Evolutionary conservation across 257 asterid species (phyloP), one percentile per base, ranked within the genome.

Genomic region (Solanum chiquidenum): DNA sequence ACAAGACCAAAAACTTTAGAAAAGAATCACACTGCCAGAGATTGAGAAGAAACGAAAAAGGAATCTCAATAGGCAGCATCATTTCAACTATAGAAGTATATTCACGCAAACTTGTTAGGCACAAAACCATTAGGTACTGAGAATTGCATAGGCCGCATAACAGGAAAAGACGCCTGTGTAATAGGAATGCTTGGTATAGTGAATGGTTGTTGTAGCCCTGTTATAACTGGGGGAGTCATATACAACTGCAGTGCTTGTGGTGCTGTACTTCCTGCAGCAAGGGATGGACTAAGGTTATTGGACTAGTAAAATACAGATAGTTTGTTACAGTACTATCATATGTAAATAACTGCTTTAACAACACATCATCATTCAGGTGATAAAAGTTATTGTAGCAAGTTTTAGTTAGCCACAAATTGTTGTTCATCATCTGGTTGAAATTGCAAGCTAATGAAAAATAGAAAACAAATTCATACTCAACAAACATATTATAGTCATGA

Each of bases 181-280:
- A 91, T 87, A 9, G 96, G 96, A 90, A 91, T 83, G 88, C 73
- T 91, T 49, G 98, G 93, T 71, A 95, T 86, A 49, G 93, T 89
- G 86, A 74, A 92, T 87, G 92, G 90, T 85, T 92, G 96, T 29
- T 91, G 90, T 44, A 89, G 91, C 79, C 90, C 93, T 49, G 94
- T 91, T 83, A 93, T 88, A 31, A 89, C 66, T 20, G 94, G 93
- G 58, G 96, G 94, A 90, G 89, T 77, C 91, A 93, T 85, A 92
- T 90, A 94, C 72, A 92, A 88, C 91, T 92, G 98, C 90, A 93
- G 71, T 35, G 94, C 92, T 90, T 93, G 98, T 66, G 94, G 89
- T 9, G 93, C 40, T 88, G 90, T 90, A 88, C 87, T 93, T 88
- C 95, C 98, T 94, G 95, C 86, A 80, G 88, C 88, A 71, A 66